Base-by-base conservation (phyloP, 169 alveolate species). In the Cryptosporidium sp. region DNA sequence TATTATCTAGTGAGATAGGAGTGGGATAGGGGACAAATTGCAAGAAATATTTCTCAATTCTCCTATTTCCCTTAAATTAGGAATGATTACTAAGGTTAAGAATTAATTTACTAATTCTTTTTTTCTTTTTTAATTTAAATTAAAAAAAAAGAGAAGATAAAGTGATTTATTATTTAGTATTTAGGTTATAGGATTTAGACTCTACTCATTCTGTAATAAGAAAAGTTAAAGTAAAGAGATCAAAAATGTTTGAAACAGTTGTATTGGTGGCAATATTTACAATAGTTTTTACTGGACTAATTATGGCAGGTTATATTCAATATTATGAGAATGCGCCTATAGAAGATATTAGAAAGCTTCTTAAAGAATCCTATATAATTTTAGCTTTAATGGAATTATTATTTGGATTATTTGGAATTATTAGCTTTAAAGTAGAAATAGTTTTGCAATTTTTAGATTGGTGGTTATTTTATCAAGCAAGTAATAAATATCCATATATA, bases 381-480 rank as follows among this genome's bases (percentile, higher is more conserved):
- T 65, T 80, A 45, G 69, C 80, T 3, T 44, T 80, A 16, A 44
- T 80, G 56, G 80, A 80, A 48, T 45, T 80, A 42, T 29, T 37
- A 4, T 61, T 80, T 61, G 73, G 75, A 6, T 62, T 80, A 37
- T 61, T 51, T 35, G 89, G 89, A 23, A 6, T 80, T 45, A n/a
- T 61, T 51, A 65, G 75, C 29, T 39, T 80, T 35, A 80, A 65
- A 45, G 33, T 18, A 33, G 67, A 62, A 33, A 16, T 65, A 14
- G 12, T 45, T 42, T 10, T 60, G 14, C 75, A 62, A n/a, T 42
- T 80, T 62, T 21, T 80, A 62, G 51, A 80, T 65, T 80, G 89
- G 89, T 80, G 89, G 89, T 26, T 65, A 12, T 80, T 80, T 65
- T 80, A 44, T 37, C 80, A 80, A 42, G 89, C 75, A 21, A 62